These are phyloP conservation scores for Sclerotinia subarctica DNA, from an alignment of 2,329 filamentous ascomycete species.

Conservation along the genomic window DNA sequence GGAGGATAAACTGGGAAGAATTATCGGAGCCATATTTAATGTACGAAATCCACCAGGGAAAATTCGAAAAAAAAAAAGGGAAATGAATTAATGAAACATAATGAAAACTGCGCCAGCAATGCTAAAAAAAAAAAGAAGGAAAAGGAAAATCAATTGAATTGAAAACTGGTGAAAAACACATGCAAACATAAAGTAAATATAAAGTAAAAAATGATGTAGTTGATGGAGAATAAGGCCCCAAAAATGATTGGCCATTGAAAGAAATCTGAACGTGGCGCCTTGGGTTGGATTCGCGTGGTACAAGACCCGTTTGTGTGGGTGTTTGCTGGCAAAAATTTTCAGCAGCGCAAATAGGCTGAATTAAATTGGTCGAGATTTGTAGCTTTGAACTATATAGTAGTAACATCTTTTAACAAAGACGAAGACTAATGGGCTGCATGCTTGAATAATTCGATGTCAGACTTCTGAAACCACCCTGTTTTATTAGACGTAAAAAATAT, in stretches of 20 bases:
- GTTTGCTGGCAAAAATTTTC: slow-evolving; percentile 23
- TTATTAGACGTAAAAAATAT: background rate
- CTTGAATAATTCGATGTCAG: slow-evolving; percentile 7
- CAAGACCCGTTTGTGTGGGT: slow-evolving; percentile 16
- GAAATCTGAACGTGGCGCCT: slow-evolving; percentile 18
- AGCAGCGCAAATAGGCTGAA: slow-evolving; percentile 1
- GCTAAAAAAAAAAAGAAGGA: background rate
- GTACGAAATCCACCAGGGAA: background rate
- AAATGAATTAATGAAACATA: background rate
- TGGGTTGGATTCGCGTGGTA: slow-evolving; percentile 17
- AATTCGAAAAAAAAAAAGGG: background rate
- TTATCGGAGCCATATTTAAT: slow-evolving; percentile 9
- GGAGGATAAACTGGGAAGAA: background rate
- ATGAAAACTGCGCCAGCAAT: background rate
- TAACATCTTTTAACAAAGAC: background rate
- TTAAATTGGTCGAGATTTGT: background rate
- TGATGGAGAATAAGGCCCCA: background rate
- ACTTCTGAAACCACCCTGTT: background rate
- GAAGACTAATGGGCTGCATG: background rate
- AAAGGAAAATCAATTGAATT: background rate
- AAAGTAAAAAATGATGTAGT: background rate
- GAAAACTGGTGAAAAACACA: background rate
- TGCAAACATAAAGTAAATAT: background rate
- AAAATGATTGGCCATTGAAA: slow-evolving; percentile 21
- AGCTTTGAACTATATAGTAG: background rate